phyloP scores from a whole-genome alignment of 179 eudicot genomes.

The Beta corolliflora region DNA sequence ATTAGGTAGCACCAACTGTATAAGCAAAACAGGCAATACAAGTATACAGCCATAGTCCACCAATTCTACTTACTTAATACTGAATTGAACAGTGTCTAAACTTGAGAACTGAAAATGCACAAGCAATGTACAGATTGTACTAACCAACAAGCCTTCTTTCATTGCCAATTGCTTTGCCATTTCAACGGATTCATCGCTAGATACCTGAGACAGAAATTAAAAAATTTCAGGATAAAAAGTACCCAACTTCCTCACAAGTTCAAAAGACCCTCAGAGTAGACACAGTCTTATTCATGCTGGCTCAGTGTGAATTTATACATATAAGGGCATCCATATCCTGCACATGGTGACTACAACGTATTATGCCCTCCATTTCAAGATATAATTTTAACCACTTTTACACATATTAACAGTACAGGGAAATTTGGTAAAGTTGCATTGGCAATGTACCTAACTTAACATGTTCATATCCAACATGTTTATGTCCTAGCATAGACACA shows the following conservation, averaged over 20 bases:
- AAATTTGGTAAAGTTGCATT: too few species aligned
- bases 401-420: too few species aligned
- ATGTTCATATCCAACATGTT: too few species aligned
- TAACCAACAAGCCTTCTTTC: constrained; percentile 95
- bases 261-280: constrained; percentile 5
- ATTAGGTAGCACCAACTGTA: not conserved
- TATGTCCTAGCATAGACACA: too few species aligned
- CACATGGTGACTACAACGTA: too few species aligned
- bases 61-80: not conserved
- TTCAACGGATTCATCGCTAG: constrained; percentile 94
- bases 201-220: constrained; percentile 51
- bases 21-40: not conserved
- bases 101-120: not conserved
- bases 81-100: not conserved
- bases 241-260: not conserved
- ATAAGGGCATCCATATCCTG: too few species aligned
- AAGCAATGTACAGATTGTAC: constrained; percentile 26
- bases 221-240: constrained; percentile 5
- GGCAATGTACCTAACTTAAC: too few species aligned
- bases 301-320: too few species aligned
- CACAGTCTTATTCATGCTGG: not conserved
- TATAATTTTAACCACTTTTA: too few species aligned
- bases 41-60: not conserved
- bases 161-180: constrained; percentile 93
- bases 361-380: too few species aligned